These are phyloP conservation scores for Quercus agrifolia DNA, from an alignment of 306 rosid species.

Conservation along the genomic window DNA sequence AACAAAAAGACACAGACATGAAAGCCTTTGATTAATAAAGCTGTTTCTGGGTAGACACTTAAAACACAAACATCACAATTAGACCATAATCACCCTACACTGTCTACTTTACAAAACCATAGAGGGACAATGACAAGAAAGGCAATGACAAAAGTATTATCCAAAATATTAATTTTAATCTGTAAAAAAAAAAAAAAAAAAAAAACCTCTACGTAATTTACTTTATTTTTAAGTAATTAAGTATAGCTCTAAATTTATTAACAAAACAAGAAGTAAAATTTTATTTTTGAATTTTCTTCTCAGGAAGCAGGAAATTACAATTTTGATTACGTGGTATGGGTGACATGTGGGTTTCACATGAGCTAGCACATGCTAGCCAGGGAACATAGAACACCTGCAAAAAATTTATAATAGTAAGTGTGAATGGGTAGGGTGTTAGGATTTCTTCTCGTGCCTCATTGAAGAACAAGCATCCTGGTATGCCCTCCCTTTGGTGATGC, in stretches of 20 bases:
- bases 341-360: constrained; percentile 90
- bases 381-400: constrained; percentile 78
- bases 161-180: background rate
- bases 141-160: background rate
- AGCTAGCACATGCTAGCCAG: constrained; percentile 52
- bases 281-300: background rate
- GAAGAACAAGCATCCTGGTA: constrained; percentile 36
- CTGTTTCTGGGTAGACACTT: constrained; percentile 29
- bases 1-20: constrained; percentile 24
- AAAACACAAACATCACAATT: constrained; percentile 36
- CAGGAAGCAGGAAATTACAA: constrained; percentile 30
- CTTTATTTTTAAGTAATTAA: background rate
- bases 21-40: constrained; percentile 30
- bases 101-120: constrained; percentile 20
- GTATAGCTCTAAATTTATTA: background rate
- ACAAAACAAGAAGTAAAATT: background rate
- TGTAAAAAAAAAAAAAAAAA: background rate
- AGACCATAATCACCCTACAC: constrained; percentile 26
- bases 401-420: constrained; percentile 16
- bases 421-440: constrained; percentile 16
- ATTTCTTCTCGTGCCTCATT: constrained; percentile 8
- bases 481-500: constrained; percentile 32
- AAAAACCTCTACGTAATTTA: background rate
- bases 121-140: constrained; percentile 26
- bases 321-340: constrained; percentile 56